Conservation (phyloP, 1,284 basidiomycete genomes). For the Trichosporon ovoides region DNA sequence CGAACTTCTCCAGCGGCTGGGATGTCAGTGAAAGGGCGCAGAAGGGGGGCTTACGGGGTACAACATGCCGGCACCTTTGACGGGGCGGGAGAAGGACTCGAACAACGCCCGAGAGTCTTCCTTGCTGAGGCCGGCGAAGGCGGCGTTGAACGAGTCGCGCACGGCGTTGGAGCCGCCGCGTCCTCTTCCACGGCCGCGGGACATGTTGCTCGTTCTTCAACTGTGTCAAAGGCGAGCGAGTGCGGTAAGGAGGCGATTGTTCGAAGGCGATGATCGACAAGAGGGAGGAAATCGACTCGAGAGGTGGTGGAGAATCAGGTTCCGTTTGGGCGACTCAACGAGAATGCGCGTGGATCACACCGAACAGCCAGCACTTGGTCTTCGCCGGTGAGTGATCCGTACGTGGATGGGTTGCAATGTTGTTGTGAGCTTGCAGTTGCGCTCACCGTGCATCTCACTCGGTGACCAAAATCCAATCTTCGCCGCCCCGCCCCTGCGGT, state of each 20-base stretch:
- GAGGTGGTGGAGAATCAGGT: no score
- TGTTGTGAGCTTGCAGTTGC: background rate
- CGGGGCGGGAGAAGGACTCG: slow-evolving; percentile 22
- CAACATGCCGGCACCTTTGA: slow-evolving; percentile 34
- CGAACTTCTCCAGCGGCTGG: slow-evolving; percentile 31
- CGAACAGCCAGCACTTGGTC: slow-evolving; percentile 4
- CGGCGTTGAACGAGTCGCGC: slow-evolving; percentile 23
- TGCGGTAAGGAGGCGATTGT: no score
- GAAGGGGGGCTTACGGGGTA: slow-evolving; percentile 49
- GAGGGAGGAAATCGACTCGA: background rate
- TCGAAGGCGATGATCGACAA: background rate
- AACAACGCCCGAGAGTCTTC: slow-evolving; percentile 22
- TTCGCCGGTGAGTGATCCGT: background rate
- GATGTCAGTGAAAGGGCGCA: no score
- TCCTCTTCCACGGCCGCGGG: slow-evolving; percentile 19
- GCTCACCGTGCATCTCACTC: no score
- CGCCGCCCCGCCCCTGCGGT: no score
- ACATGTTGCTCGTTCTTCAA: slow-evolving; percentile 5
- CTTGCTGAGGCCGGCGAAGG: slow-evolving; percentile 24
- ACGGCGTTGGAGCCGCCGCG: slow-evolving; percentile 17
- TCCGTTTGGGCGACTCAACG: no score
- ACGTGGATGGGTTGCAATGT: background rate
- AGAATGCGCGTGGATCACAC: no score
- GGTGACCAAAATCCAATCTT: slow-evolving; percentile 1
- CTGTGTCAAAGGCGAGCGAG: no score